These are phyloP conservation scores for Cocos nucifera DNA, from an alignment of 176 grass and related monocot species.

Conservation along the genomic window DNA sequence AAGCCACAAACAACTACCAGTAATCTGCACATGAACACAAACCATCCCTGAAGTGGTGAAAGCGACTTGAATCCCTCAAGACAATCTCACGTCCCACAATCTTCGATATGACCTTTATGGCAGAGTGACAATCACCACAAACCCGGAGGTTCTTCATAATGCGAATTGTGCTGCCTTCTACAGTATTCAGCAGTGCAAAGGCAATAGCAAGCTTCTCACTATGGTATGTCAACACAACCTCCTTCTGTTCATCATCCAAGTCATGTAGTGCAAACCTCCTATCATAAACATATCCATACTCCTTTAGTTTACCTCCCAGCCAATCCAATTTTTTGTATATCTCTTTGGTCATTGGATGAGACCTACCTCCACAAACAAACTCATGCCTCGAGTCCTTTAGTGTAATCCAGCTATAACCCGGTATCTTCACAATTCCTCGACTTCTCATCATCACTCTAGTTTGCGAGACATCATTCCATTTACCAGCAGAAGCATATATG, in stretches of 20 bases:
- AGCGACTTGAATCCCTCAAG: conserved; percentile 38
- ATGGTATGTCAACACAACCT: conserved; percentile 28
- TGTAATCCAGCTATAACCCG: conserved; percentile 47
- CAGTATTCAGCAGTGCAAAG: conserved; percentile 30
- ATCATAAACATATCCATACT: conserved; percentile 36
- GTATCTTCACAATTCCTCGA: conserved; percentile 27
- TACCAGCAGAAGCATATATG: conserved; percentile 36
- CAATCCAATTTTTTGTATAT: conserved; percentile 42
- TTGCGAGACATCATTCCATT: conserved; percentile 37
- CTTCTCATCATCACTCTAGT: conserved; percentile 39
- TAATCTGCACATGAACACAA: conserved; percentile 40
- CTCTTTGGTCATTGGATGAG: conserved; percentile 34
- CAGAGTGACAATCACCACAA: conserved; percentile 35
- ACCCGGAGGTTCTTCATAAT: conserved; percentile 49
- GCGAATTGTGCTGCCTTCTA: conserved; percentile 39
- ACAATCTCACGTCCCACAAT: conserved; percentile 33
- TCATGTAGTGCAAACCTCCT: conserved; percentile 44
- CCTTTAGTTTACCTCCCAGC: conserved; percentile 32
- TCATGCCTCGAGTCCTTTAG: conserved; percentile 34
- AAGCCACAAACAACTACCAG: conserved; percentile 11
- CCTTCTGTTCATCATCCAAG: conserved; percentile 45
- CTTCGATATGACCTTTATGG: conserved; percentile 38
- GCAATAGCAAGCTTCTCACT: conserved; percentile 43
- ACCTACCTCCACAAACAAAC: conserved; percentile 39
- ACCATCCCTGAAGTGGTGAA: conserved; percentile 43